Evolutionary conservation across 768 basidiomycete genomes (phyloP).

Genomic region (Candolleomyces eurysporus): DNA sequence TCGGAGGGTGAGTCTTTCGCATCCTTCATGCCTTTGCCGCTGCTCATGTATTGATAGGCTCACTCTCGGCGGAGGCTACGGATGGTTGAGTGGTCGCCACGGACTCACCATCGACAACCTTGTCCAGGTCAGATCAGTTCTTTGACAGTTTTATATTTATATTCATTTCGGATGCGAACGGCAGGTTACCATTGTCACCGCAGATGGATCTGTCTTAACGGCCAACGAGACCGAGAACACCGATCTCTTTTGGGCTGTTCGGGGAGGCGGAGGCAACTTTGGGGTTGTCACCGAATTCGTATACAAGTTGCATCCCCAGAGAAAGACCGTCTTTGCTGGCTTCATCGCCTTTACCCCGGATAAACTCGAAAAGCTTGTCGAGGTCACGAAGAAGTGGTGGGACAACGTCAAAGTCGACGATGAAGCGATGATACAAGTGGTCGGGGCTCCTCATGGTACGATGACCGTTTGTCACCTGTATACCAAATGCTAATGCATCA

Average conservation of each 20-base stretch:
- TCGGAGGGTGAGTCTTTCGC: conserved; percentile 29
- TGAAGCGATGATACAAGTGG: conserved; percentile 31
- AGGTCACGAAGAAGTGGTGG: conserved; percentile 38
- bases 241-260: conserved; percentile 52
- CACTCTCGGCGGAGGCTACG: conserved; percentile 55
- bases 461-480: not conserved
- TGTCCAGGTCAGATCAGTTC: conserved; percentile 23
- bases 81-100: conserved; percentile 44
- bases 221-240: conserved; percentile 34
- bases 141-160: not conserved
- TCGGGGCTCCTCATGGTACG: conserved; percentile 16
- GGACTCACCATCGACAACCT: conserved; percentile 52
- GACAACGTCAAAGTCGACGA: conserved; percentile 28
- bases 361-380: conserved; percentile 29
- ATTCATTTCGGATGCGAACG: too few relatives aligned
- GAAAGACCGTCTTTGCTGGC: conserved; percentile 46
- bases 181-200: conserved; percentile 45
- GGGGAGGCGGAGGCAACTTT: conserved; percentile 55
- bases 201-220: conserved; percentile 38
- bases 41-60: conserved; percentile 48
- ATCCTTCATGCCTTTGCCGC: conserved; percentile 9
- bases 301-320: conserved; percentile 46
- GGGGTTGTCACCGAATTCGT: conserved; percentile 59
- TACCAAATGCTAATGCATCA: too few relatives aligned
- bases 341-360: conserved; percentile 31